Conservation (phyloP, 2,329 filamentous ascomycete genomes). For the Harringtonia aguacate region DNA sequence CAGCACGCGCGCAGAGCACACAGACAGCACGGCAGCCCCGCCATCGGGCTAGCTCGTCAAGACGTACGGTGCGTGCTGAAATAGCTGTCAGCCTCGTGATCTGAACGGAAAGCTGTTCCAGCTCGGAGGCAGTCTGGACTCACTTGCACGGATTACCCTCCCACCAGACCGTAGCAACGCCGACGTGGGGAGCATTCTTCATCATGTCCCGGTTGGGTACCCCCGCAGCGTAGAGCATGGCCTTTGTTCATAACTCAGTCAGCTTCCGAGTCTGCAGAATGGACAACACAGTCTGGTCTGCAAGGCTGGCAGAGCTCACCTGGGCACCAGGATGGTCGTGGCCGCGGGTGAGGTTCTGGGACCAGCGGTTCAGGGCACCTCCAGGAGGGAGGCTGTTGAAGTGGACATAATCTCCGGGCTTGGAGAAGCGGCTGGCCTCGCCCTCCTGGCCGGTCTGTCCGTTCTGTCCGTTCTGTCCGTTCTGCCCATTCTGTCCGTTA, state of each 20-base stretch:
- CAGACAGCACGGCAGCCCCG: no score
- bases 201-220: conserved; percentile 75
- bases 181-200: conserved; percentile 85
- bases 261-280: neutral
- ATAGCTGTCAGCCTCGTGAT: neutral
- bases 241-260: conserved; percentile 36
- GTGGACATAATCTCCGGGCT: conserved; percentile 42
- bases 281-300: no score
- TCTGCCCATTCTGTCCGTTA: no score
- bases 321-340: conserved; percentile 91
- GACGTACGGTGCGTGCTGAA: conserved; percentile 28
- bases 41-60: no score
- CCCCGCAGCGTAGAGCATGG: conserved; percentile 91
- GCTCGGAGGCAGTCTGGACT: conserved; percentile 24
- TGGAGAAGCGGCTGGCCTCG: conserved; percentile 21
- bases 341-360: conserved; percentile 65
- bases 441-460: no score
- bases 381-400: conserved; percentile 41
- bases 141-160: conserved; percentile 95
- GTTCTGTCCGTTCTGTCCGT: no score
- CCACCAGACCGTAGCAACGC: conserved; percentile 91
- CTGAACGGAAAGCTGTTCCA: neutral
- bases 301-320: conserved; percentile 32
- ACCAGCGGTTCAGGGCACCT: conserved; percentile 69
- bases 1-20: no score